phyloP scores from a whole-genome alignment of 305 asterid genomes.

The Fraxinus velutina region DNA sequence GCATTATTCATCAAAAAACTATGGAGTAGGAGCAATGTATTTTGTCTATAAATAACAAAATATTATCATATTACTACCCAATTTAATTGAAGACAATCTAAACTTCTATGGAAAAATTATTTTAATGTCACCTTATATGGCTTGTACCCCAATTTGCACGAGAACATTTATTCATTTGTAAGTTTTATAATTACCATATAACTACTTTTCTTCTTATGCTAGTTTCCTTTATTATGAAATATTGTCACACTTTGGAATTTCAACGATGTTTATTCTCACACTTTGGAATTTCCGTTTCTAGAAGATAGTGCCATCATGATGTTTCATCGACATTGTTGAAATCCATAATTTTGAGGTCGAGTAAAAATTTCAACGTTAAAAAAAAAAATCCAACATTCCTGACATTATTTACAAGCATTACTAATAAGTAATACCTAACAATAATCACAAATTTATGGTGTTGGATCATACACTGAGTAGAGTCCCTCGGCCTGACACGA shows the following conservation, averaged over 20 bases:
- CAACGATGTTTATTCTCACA: neutral
- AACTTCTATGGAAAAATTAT: neutral
- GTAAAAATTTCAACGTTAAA: neutral
- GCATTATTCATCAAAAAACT: neutral
- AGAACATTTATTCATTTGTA: neutral
- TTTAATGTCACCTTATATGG: neutral
- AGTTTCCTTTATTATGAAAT: neutral
- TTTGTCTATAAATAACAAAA: neutral
- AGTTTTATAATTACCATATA: neutral
- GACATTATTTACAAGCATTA: neutral
- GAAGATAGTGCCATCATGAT: neutral
- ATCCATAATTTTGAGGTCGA: neutral
- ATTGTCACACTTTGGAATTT: neutral
- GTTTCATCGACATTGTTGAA: neutral
- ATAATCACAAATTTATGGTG: neutral
- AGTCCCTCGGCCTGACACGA: neutral
- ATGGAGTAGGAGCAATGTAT: neutral
- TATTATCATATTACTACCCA: neutral
- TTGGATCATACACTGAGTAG: neutral
- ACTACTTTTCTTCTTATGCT: neutral
- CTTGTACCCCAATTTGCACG: neutral
- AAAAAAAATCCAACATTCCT: neutral
- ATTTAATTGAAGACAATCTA: neutral
- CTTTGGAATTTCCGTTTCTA: neutral
- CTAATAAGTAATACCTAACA: too few species aligned